phyloP scores from a whole-genome alignment of 495 filamentous ascomycete species.

The Bombardia bombarda region DNA sequence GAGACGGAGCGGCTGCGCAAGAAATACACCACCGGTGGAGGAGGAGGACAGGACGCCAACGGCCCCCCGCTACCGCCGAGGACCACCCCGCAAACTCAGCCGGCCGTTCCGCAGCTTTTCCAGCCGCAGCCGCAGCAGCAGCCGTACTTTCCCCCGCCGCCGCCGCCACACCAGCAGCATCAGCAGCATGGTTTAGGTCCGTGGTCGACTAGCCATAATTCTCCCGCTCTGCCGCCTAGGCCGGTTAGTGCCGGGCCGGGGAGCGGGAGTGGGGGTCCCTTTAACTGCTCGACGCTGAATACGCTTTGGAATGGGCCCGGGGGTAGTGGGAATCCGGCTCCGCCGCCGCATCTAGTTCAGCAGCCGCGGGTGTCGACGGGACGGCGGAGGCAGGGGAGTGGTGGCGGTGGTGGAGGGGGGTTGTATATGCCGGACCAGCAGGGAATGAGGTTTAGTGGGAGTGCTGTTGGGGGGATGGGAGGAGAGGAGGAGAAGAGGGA shows the following conservation, averaged over 20 bases:
- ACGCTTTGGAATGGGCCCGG: conserved; percentile 20
- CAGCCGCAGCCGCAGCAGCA: background rate
- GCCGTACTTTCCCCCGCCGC: conserved; percentile 1
- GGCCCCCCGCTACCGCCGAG: conserved; percentile 15
- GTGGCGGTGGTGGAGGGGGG: conserved; percentile 9
- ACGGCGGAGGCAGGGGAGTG: conserved; percentile 12
- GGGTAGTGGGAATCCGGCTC: background rate
- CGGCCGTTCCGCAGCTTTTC: background rate
- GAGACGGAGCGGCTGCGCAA: conserved; percentile 78
- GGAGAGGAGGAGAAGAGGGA: conserved; percentile 22
- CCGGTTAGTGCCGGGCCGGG: conserved; percentile 35
- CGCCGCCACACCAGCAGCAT: background rate
- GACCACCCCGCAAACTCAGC: background rate
- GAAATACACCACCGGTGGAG: no score
- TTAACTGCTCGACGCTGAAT: conserved; percentile 17
- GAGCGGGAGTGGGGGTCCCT: conserved; percentile 10
- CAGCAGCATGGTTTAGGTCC: background rate
- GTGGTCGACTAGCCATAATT: background rate
- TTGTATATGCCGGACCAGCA: conserved; percentile 2
- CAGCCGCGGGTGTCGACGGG: conserved; percentile 6
- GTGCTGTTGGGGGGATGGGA: conserved; percentile 9
- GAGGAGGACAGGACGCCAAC: conserved; percentile 7
- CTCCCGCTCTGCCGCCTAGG: conserved; percentile 14
- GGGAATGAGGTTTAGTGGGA: no score
- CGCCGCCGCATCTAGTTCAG: conserved; percentile 13